phyloP scores from a whole-genome alignment of 2,329 filamentous ascomycete species.

The Phyllosticta capitalensis region DNA sequence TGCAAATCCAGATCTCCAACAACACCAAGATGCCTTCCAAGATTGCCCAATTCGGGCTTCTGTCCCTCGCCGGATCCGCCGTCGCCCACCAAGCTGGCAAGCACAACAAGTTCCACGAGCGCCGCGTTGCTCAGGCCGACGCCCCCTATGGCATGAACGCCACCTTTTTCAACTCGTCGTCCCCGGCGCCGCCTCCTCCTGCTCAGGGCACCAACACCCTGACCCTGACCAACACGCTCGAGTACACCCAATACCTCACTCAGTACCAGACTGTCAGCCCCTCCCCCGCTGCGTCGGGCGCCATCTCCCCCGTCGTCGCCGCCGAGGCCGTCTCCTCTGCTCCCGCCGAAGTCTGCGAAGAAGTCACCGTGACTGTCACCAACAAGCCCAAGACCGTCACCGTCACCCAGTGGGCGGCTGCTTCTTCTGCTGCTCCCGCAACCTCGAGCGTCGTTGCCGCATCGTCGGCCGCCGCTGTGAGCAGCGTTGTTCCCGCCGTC shows the following conservation, averaged over 20 bases:
- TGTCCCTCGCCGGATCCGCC: slow-evolving; percentile 32
- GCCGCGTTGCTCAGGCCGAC: slow-evolving; percentile 5
- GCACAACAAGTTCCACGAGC: slow-evolving; percentile 10
- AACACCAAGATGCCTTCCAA: slow-evolving; percentile 21
- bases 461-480: slow-evolving; percentile 13
- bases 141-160: slow-evolving; percentile 19
- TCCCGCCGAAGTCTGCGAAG: slow-evolving; percentile 29
- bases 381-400: slow-evolving; percentile 22
- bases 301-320: neutral
- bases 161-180: slow-evolving; percentile 15
- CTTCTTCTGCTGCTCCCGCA: slow-evolving; percentile 7
- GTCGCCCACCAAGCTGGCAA: slow-evolving; percentile 25
- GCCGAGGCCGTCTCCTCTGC: slow-evolving; percentile 12
- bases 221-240: slow-evolving; percentile 11
- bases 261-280: slow-evolving; percentile 14
- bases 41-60: slow-evolving; percentile 30
- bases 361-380: slow-evolving; percentile 29
- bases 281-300: neutral
- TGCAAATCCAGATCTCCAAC: slow-evolving; percentile 13
- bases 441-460: slow-evolving; percentile 3
- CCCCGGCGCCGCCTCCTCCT: slow-evolving; percentile 11
- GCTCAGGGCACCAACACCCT: slow-evolving; percentile 15
- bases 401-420: slow-evolving; percentile 19
- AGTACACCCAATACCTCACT: slow-evolving; percentile 16
- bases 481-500: neutral